Base-by-base conservation (phyloP, 352 stramenopile genomes). In the Pythium biforme region DNA sequence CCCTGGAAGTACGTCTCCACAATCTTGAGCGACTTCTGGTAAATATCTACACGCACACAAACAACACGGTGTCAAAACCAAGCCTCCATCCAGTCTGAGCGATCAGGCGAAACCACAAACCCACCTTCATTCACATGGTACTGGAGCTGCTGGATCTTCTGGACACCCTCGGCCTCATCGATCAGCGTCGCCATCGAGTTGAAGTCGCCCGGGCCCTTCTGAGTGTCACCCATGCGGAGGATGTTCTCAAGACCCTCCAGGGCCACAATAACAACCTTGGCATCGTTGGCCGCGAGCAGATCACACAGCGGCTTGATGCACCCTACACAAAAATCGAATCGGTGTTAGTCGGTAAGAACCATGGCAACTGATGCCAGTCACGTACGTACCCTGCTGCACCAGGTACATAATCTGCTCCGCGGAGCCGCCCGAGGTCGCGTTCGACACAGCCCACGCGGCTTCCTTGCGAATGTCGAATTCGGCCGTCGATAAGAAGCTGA, bases 191-290 rank as follows among this genome's bases (percentile, higher is more conserved):
- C 94, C 79, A 99, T 95, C 40, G 96, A 72, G 76, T 99, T 99
- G 59, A 97, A 85, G 26, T 95, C 80, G 41, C 73, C 74, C 23
- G 75, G 75, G 17, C 59, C 55, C 72, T 88, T 88, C 72, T 83
- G 67, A 48, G 70, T 59, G 48, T 90, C 77, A 29, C 88, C 89
- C 31, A 98, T 88, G 64, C 96, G 97, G 56, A 99, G 81, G 59
- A 99, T 99, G 80, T 99, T 99, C 68, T 99, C 97, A 27, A 99
- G 88, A 22, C 96, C 97, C 75, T 99, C 97, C 31, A 99, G 78
- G 14, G 97, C 96, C 49, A 99, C 98, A 31, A 96, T 99, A 46
- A 99, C 90, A 74, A 99, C 97, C 84, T 99, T 99, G 8, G 93
- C 83, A 74, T 99, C 97, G 68, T 96, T 94, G 11, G 98, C 92